These are phyloP conservation scores for Pythium guiyangense DNA, from an alignment of 352 stramenopile genomes.

Conservation along the genomic window DNA sequence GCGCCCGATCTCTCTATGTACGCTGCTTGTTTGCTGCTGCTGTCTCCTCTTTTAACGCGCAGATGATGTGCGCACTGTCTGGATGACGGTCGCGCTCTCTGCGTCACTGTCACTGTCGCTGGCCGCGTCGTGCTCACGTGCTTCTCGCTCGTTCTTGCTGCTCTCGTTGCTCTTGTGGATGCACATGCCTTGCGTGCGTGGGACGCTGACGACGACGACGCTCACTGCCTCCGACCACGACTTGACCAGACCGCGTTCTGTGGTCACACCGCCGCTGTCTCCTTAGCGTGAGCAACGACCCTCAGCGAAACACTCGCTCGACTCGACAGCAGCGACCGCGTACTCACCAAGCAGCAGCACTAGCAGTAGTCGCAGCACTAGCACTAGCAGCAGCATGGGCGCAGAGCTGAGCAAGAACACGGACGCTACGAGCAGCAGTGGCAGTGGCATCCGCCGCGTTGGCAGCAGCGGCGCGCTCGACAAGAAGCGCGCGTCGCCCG, in stretches of 20 bases:
- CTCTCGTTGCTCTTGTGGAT: neutral
- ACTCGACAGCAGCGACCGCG: neutral
- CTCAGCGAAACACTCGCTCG: neutral
- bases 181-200: neutral
- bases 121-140: neutral
- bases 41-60: neutral
- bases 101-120: neutral
- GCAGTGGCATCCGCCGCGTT: conserved; percentile 50
- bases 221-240: too few relatives aligned
- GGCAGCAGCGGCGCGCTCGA: conserved; percentile 65
- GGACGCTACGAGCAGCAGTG: too few relatives aligned
- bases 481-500: conserved; percentile 22
- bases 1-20: neutral
- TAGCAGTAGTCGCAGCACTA: too few relatives aligned
- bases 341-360: neutral
- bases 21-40: too few relatives aligned
- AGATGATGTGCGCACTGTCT: too few relatives aligned
- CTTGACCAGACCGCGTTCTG: too few relatives aligned
- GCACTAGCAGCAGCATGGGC: conserved; percentile 59
- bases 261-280: neutral
- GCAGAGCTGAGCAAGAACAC: conserved; percentile 57
- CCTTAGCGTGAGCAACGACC: neutral
- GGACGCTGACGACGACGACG: too few relatives aligned
- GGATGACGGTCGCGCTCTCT: too few relatives aligned
- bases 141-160: neutral